A percentile compares a stretch with the other conserved stretches of the same genome.
Conservation (phyloP, 2,329 filamentous ascomycete genomes). For the Aspergillus sp. region DNA sequence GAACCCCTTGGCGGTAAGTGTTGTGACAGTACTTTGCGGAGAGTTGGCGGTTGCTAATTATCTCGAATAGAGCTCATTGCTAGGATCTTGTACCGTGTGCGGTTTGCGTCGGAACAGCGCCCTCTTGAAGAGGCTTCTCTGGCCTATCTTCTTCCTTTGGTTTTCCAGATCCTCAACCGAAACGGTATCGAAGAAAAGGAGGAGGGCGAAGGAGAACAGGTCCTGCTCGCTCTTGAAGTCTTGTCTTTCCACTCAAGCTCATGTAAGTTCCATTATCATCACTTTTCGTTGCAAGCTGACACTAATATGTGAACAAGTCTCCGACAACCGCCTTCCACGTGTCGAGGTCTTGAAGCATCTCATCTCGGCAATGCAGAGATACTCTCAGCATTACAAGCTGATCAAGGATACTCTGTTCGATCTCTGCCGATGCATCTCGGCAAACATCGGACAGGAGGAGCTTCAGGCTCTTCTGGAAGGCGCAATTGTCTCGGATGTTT, state of each 20-base stretch:
- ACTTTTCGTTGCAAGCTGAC: background rate
- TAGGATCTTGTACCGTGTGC: constrained; percentile 79
- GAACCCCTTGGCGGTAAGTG: constrained; percentile 67
- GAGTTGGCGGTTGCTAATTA: constrained; percentile 8
- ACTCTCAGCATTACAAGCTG: constrained; percentile 88
- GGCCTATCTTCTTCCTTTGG: constrained; percentile 76
- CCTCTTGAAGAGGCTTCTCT: constrained; percentile 84
- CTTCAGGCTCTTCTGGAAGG: constrained; percentile 70
- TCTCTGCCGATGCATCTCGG: constrained; percentile 73
- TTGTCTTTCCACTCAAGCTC: constrained; percentile 80
- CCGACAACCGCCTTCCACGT: constrained; percentile 69
- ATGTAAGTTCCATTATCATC: constrained; percentile 42
- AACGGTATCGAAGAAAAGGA: constrained; percentile 62
- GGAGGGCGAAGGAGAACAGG: constrained; percentile 82
- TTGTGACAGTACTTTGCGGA: background rate
- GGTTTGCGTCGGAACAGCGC: constrained; percentile 87
- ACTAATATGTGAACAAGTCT: constrained; percentile 29
- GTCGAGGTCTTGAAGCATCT: constrained; percentile 64
- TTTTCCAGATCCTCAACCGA: constrained; percentile 69
- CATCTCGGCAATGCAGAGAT: constrained; percentile 76
- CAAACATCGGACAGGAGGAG: constrained; percentile 69
- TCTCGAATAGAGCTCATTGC: constrained; percentile 57
- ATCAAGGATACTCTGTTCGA: constrained; percentile 90
- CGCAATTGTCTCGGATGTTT: constrained; percentile 67
- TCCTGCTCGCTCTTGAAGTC: constrained; percentile 82